A percentile compares a stretch with the other conserved stretches of the same genome.
phyloP scores from a whole-genome alignment of 352 stramenopile species.

The Globisporangium solare region DNA sequence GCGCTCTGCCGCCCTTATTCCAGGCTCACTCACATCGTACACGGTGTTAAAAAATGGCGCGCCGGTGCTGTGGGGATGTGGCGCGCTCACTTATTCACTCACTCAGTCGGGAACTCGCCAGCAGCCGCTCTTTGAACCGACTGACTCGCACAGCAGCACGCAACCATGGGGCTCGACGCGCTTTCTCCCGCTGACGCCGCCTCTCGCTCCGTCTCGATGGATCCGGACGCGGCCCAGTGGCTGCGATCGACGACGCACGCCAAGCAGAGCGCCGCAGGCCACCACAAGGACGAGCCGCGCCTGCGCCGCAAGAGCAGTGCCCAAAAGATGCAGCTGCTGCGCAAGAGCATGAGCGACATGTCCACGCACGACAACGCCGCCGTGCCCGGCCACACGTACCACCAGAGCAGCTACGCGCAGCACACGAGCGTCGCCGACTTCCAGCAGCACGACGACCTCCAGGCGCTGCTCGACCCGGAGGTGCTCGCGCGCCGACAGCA shows the following conservation, averaged over 20 bases:
- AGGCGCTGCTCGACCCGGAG: slow-evolving; percentile 24
- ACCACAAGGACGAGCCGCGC: slow-evolving; percentile 1
- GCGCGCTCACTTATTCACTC: no score
- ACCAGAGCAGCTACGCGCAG: slow-evolving; percentile 6
- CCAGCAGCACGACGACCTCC: slow-evolving; percentile 10
- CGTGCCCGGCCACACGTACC: neutral
- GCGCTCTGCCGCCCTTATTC: neutral
- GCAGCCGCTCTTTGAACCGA: neutral
- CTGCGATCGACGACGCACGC: slow-evolving; percentile 9
- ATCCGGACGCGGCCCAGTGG: slow-evolving; percentile 2
- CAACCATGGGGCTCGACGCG: slow-evolving; percentile 10
- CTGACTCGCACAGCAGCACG: neutral
- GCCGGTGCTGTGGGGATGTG: no score
- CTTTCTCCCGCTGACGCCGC: neutral
- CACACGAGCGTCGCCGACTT: slow-evolving; percentile 27
- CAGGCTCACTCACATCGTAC: neutral
- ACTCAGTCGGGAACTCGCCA: slow-evolving; percentile 7
- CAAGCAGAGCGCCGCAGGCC: slow-evolving; percentile 9
- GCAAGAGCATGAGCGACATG: slow-evolving; percentile 31
- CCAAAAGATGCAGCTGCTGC: slow-evolving; percentile 3
- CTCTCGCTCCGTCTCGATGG: neutral
- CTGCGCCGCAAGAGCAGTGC: slow-evolving; percentile 27
- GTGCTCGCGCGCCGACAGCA: slow-evolving; percentile 19
- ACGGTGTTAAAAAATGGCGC: neutral
- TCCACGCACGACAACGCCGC: slow-evolving; percentile 10